phyloP scores from a whole-genome alignment of 495 filamentous ascomycete genomes.

The Chaetomium tenue region DNA sequence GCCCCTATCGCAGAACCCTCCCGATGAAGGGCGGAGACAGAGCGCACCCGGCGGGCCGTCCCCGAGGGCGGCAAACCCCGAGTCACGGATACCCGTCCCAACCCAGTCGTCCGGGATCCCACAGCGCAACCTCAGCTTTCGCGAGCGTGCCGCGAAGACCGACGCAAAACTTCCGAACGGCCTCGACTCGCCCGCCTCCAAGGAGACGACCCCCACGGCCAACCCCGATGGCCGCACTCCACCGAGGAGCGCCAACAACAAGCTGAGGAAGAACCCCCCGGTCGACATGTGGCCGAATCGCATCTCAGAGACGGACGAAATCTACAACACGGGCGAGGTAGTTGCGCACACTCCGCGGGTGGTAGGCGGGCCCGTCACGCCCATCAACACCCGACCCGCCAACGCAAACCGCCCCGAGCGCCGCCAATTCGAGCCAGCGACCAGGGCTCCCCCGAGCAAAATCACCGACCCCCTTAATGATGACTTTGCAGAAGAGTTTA shows the following conservation, averaged over 20 bases:
- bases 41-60: slow-evolving; percentile 26
- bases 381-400: slow-evolving; percentile 2
- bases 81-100: slow-evolving; percentile 31
- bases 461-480: slow-evolving; percentile 11
- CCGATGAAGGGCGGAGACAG: slow-evolving; percentile 37
- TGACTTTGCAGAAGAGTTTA: slow-evolving; percentile 20
- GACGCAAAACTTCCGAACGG: slow-evolving; percentile 36
- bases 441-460: neutral
- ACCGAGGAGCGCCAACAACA: slow-evolving; percentile 47
- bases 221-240: slow-evolving; percentile 32
- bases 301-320: slow-evolving; percentile 36
- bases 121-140: slow-evolving; percentile 51
- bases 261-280: slow-evolving; percentile 48
- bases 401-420: slow-evolving; percentile 7
- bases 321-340: slow-evolving; percentile 6
- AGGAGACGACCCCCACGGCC: slow-evolving; percentile 29
- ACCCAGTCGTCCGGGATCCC: slow-evolving; percentile 34
- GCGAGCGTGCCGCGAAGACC: slow-evolving; percentile 46
- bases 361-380: neutral
- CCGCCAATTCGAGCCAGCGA: neutral
- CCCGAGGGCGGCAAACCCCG: slow-evolving; percentile 32
- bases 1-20: slow-evolving; percentile 40
- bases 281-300: slow-evolving; percentile 39
- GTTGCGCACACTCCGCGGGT: neutral
- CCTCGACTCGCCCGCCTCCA: slow-evolving; percentile 26